Conservation (phyloP, 176 grass and related monocot genomes). For the Cenchrus americanus region DNA sequence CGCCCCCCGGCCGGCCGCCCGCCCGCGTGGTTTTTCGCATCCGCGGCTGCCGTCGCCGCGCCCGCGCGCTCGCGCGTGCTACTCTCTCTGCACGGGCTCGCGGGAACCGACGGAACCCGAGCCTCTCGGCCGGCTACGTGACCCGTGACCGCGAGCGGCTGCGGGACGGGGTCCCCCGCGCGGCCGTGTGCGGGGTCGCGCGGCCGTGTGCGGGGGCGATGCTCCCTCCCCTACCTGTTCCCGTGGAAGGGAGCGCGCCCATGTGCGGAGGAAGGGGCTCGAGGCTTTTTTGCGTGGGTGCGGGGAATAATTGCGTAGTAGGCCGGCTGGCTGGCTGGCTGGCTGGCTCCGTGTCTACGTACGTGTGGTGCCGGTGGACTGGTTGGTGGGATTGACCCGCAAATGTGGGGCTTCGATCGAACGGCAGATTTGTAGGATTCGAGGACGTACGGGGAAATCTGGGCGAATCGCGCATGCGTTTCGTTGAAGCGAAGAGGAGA, state of each 20-base stretch:
- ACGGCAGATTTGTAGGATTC: background rate
- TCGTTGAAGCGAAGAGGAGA: background rate
- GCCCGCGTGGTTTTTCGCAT: background rate
- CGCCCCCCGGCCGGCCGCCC: background rate
- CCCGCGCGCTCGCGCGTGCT: too few species aligned
- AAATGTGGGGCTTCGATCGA: background rate
- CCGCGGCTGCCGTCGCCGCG: background rate
- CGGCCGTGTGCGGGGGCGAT: background rate
- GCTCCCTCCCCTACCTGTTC: slow-evolving; percentile 4
- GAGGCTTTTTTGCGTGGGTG: slow-evolving; percentile 35
- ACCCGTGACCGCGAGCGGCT: too few species aligned
- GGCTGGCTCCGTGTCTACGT: background rate
- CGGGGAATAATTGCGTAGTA: slow-evolving; percentile 47
- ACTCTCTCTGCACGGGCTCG: background rate
- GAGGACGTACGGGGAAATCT: background rate
- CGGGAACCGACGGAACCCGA: background rate
- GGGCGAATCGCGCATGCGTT: background rate
- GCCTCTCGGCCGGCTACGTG: too few species aligned
- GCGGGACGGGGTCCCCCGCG: background rate
- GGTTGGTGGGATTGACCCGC: slow-evolving; percentile 37
- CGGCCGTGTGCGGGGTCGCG: background rate
- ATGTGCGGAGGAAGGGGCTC: slow-evolving; percentile 16
- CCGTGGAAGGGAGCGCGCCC: slow-evolving; percentile 32
- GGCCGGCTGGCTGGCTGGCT: background rate
- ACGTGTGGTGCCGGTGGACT: background rate